Evolutionary conservation across 768 basidiomycete genomes (phyloP), one percentile per base, ranked within the genome.

Genomic region (Lactarius indigo): DNA sequence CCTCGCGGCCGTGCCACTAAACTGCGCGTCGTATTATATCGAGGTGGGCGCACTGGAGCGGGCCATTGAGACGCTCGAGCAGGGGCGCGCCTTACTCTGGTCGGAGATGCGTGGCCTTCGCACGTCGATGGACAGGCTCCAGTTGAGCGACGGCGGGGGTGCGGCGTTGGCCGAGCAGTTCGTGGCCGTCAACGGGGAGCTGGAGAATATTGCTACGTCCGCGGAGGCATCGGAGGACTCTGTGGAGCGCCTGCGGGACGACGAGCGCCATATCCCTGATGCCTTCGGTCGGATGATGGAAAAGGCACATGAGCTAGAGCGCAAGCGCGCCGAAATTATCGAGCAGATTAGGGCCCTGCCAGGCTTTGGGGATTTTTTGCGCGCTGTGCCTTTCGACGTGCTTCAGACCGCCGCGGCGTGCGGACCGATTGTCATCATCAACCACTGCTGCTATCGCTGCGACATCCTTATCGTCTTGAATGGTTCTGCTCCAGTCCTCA

Each of bases 51-150:
- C 31, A 1, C 41, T 61, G 39, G 54, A 57, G 20, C 20, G 9
- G 31, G 68, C 66, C 0, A 31, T 69, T 2, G 69, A 69, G 54
- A 47, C 15, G 20, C 55, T 70, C 17, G 69, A 70, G 44, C 52
- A 23, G 31, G 69, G 69, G 2, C 68, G 69, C 3, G 39, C 50
- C 1, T 41, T 70, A 17, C 63, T 70, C n/a, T 70, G 69, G 68
- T 59, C 60, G 35, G 63, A 70, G 52, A 59, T 70, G 57, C 68
- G 63, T 10, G 60, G 61, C 9, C 52, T 70, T 26, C 69, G 69
- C 30, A 50, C 37, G 5, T 61, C 63, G 39, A 42, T 70, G 15
- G 69, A 70, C 30, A 42, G 39, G 30, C 64, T 70, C 15, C 55
- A 64, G 28, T 39, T 58, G 30, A 30, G 54, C 47, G 12, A 39